Evolutionary conservation across 768 basidiomycete species (phyloP).

Genomic region (Amanita jacksonii): DNA sequence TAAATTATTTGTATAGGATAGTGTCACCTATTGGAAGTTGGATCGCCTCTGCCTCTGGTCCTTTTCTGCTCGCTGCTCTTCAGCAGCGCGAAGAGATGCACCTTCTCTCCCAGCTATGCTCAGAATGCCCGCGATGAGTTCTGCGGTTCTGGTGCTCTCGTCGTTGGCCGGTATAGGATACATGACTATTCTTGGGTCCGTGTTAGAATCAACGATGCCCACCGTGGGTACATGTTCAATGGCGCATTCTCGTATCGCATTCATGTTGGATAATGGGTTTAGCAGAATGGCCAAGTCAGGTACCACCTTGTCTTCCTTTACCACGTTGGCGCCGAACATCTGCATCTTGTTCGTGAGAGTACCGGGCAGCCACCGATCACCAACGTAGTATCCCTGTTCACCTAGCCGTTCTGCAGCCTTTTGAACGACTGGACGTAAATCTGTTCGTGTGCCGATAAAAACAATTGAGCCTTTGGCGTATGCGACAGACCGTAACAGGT

Average conservation of each 20-base stretch:
- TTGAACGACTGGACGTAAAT: slow-evolving; percentile 63
- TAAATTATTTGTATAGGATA: slow-evolving; percentile 4
- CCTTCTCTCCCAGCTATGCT: slow-evolving; percentile 82
- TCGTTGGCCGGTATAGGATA: slow-evolving; percentile 99
- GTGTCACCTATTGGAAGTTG: not conserved
- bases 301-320: slow-evolving; percentile 42
- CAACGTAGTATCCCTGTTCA: slow-evolving; percentile 73
- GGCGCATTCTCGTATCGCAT: slow-evolving; percentile 88
- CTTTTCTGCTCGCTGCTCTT: slow-evolving; percentile 20
- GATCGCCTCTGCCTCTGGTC: slow-evolving; percentile 11
- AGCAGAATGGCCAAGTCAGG: slow-evolving; percentile 91
- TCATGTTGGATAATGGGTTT: slow-evolving; percentile 78
- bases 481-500: slow-evolving; percentile 76
- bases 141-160: slow-evolving; percentile 85
- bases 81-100: slow-evolving; percentile 34
- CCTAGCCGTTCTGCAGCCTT: slow-evolving; percentile 77
- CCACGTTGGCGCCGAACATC: slow-evolving; percentile 54
- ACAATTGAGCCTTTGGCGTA: slow-evolving; percentile 76
- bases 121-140: slow-evolving; percentile 82
- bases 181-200: slow-evolving; percentile 93
- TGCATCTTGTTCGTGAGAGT: slow-evolving; percentile 81
- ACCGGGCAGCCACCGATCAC: slow-evolving; percentile 91
- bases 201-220: slow-evolving; percentile 90
- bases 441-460: slow-evolving; percentile 83
- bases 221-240: slow-evolving; percentile 87